Percentiles rank a stretch among this genome's conserved stretches.
phyloP scores from a whole-genome alignment of 1,284 basidiomycete genomes.

The Abortiporus biennis region DNA sequence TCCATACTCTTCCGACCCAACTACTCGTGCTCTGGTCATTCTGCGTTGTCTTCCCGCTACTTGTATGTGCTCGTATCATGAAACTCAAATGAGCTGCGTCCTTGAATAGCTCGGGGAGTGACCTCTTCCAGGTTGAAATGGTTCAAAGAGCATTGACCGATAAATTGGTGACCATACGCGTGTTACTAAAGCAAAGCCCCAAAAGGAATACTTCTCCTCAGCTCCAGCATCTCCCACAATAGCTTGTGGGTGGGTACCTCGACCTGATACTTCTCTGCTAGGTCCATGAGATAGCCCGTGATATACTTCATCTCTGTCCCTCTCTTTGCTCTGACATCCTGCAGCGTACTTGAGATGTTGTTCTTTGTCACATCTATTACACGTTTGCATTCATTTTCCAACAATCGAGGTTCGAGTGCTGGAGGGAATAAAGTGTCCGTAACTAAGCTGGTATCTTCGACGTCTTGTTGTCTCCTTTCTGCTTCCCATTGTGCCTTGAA shows the following conservation, averaged over 20 bases:
- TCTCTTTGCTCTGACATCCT: conserved; percentile 55
- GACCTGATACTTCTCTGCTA: conserved; percentile 61
- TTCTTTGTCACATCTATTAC: conserved; percentile 50
- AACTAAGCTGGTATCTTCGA: conserved; percentile 20
- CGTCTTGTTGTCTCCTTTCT: conserved; percentile 27
- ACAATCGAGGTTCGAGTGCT: conserved; percentile 32
- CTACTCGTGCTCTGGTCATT: too few relatives aligned
- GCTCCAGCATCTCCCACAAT: conserved; percentile 6
- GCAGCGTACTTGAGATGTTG: conserved; percentile 78
- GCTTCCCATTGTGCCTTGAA: conserved; percentile 46
- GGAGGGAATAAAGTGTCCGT: conserved; percentile 25
- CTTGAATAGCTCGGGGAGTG: too few relatives aligned
- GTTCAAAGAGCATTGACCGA: too few relatives aligned
- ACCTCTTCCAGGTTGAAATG: too few relatives aligned
- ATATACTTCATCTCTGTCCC: conserved; percentile 79
- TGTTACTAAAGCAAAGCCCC: background rate
- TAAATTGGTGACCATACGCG: too few relatives aligned
- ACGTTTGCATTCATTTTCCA: conserved; percentile 47
- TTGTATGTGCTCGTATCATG: too few relatives aligned
- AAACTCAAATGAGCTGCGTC: too few relatives aligned
- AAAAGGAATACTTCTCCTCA: conserved; percentile 9
- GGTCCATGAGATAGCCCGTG: conserved; percentile 76
- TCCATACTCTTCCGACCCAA: too few relatives aligned
- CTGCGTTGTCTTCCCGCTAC: too few relatives aligned
- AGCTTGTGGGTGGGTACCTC: conserved; percentile 46